A percentile compares a stretch with the other conserved stretches of the same genome.
Conservation (phyloP, 2,329 filamentous ascomycete genomes). For the Penicillium glabrum region DNA sequence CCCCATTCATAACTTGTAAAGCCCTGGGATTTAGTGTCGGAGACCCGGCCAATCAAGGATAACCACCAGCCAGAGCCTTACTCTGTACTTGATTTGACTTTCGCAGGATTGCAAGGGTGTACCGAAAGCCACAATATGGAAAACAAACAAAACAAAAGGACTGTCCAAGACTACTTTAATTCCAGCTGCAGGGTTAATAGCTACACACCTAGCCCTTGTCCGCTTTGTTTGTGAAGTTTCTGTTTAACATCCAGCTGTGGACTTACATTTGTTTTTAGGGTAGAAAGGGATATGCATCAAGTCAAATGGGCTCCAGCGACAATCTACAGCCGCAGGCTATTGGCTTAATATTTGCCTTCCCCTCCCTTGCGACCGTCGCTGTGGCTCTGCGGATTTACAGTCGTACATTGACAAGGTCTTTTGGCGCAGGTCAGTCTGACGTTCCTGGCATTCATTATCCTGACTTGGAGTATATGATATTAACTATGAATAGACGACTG, state of each 20-base stretch:
- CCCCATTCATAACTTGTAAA: background rate
- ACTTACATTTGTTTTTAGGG: too few species aligned
- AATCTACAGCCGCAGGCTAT: slow-evolving; percentile 16
- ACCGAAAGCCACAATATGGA: background rate
- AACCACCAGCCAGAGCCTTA: background rate
- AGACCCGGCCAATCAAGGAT: background rate
- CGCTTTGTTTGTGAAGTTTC: background rate
- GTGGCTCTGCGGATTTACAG: slow-evolving; percentile 18
- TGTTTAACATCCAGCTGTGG: background rate
- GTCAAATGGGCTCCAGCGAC: slow-evolving; percentile 5
- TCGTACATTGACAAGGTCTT: slow-evolving; percentile 12
- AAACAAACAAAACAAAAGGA: background rate
- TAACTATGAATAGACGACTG: background rate
- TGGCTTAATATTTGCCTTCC: slow-evolving; percentile 16
- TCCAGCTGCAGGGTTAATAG: background rate
- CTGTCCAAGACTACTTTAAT: background rate
- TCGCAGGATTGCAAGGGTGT: background rate
- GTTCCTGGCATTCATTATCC: background rate
- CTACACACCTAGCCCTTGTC: too few species aligned
- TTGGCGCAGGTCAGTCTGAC: slow-evolving; percentile 12
- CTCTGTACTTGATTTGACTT: background rate
- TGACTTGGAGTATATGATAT: too few species aligned
- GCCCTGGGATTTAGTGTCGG: background rate
- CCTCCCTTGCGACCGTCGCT: slow-evolving; percentile 13
- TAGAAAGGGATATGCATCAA: background rate